Evolutionary conservation across 257 asterid genomes (phyloP).

Genomic region (Sherardia arvensis): DNA sequence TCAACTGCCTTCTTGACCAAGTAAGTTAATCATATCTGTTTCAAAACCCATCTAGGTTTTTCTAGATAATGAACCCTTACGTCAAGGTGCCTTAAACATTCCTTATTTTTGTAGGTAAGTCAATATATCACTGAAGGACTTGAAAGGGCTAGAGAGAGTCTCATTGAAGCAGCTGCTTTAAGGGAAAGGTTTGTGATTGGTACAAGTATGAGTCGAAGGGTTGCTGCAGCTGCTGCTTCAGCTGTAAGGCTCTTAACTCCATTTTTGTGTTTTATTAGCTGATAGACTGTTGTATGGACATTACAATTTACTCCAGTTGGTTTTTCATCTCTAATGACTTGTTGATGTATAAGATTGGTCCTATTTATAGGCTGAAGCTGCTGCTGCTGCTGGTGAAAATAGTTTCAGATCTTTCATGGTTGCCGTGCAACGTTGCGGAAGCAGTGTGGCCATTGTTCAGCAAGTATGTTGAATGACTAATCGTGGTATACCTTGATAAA

Average conservation of each 20-base stretch:
- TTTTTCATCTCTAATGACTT: slow-evolving; percentile 8
- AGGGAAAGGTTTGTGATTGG: slow-evolving; percentile 95
- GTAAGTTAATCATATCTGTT: slow-evolving; percentile 30
- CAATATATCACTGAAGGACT: slow-evolving; percentile 89
- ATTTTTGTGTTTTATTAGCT: not conserved
- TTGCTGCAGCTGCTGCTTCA: slow-evolving; percentile 97
- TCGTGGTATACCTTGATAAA: too few relatives aligned
- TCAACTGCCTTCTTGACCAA: slow-evolving; percentile 92
- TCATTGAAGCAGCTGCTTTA: slow-evolving; percentile 88
- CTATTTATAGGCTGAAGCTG: slow-evolving; percentile 83
- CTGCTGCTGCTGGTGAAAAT: slow-evolving; percentile 99
- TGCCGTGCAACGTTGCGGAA: slow-evolving; percentile 96
- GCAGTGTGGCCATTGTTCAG: slow-evolving; percentile 99
- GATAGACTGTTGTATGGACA: too few relatives aligned
- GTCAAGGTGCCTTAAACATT: slow-evolving; percentile 3
- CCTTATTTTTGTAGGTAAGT: slow-evolving; percentile 56
- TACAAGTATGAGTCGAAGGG: slow-evolving; percentile 82
- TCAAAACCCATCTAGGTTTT: slow-evolving; percentile 12
- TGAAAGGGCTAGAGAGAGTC: slow-evolving; percentile 89
- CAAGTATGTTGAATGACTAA: slow-evolving; percentile 49
- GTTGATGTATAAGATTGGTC: slow-evolving; percentile 13
- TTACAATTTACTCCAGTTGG: slow-evolving; percentile 4
- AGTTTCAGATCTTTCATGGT: slow-evolving; percentile 98
- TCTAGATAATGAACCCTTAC: slow-evolving; percentile 12
- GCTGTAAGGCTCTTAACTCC: slow-evolving; percentile 53